Evolutionary conservation across 1,284 basidiomycete genomes (phyloP), one percentile per base, ranked within the genome.

Genomic region (Abortiporus biennis): DNA sequence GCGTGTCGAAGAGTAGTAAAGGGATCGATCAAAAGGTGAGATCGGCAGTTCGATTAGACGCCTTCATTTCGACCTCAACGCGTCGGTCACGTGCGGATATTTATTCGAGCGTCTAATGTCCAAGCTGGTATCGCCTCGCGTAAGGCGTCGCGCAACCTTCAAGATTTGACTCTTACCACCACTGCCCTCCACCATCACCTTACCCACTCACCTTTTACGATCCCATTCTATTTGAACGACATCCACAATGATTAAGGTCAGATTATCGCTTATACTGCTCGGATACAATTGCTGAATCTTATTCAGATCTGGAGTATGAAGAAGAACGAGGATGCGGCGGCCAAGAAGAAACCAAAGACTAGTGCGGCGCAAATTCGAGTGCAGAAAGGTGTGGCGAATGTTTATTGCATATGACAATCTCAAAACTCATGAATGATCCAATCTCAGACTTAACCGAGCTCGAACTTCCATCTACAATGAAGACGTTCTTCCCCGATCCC

Each of bases 291-390:
- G 35, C 32, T 37, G 15, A 16, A 4, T 32, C 13, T 34, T 22
- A 22, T 21, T 29, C 54, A 97, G 93, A 95, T 97, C 58, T 96
- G 93, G 87, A 90, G 83, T 54, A 88, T 97, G 82, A 96, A 96
- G 81, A 95, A 96, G 82, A 88, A 81, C 56, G 89, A 94, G 71
- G 89, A 94, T 61, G 89, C 89, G 44, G 89, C 90, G 42, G 82
- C 85, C 13, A 95, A 92, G 83, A 94, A 83, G 79, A 91, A 87
- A 73, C 92, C 93, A 36, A 97, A 96, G 80, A 96, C 91, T 40
- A 92, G 89, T 55, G 93, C 95, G 9, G 95, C 96, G 24, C 94
- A 98, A 66, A 87, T 99, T 60, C 83, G 95, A 43, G 93, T 98
- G 12, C 96, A 99, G 74, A 99, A 99, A 74, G 95, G 95, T 93